phyloP scores from a whole-genome alignment of 176 grass and related monocot species.

The Cenchrus purpureus region DNA sequence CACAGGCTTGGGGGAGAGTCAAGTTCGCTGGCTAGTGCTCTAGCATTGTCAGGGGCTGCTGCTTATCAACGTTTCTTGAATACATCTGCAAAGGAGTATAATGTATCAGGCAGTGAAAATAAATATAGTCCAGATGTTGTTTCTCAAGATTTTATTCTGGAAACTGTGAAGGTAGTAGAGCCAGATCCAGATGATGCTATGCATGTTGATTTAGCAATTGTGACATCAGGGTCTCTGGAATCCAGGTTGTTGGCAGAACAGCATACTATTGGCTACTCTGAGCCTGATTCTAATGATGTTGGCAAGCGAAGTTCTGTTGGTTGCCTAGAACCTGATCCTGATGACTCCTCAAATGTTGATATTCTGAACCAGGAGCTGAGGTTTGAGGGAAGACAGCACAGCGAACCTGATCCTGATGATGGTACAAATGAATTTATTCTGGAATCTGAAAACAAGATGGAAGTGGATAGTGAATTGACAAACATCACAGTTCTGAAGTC shows the following conservation, averaged over 20 bases:
- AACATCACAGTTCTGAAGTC: conserved; percentile 7
- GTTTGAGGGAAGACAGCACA: conserved; percentile 11
- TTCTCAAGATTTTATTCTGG: conserved; percentile 28
- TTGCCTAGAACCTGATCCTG: conserved; percentile 58
- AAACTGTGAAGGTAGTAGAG: conserved; percentile 13
- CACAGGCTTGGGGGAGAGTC: conserved; percentile 71
- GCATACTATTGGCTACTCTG: conserved; percentile 34
- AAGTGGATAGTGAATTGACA: conserved; percentile 37
- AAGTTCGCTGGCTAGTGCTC: conserved; percentile 55
- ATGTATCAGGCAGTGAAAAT: conserved; percentile 8
- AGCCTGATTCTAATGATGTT: conserved; percentile 50
- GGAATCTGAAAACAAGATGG: conserved; percentile 42
- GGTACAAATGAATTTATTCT: conserved; percentile 16
- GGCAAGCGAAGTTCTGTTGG: neutral
- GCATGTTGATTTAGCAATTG: conserved; percentile 28
- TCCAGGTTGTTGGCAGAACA: conserved; percentile 25
- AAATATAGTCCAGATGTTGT: conserved; percentile 44
- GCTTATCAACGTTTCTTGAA: conserved; percentile 68
- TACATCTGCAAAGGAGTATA: conserved; percentile 32
- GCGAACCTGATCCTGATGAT: conserved; percentile 54
- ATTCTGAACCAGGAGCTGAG: conserved; percentile 28
- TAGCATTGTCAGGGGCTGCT: conserved; percentile 66
- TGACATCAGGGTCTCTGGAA: conserved; percentile 3
- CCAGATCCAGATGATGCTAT: conserved; percentile 55
- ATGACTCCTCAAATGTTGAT: conserved; percentile 43